Conservation (phyloP, 2,329 filamentous ascomycete species). For the Boeremia exigua region DNA sequence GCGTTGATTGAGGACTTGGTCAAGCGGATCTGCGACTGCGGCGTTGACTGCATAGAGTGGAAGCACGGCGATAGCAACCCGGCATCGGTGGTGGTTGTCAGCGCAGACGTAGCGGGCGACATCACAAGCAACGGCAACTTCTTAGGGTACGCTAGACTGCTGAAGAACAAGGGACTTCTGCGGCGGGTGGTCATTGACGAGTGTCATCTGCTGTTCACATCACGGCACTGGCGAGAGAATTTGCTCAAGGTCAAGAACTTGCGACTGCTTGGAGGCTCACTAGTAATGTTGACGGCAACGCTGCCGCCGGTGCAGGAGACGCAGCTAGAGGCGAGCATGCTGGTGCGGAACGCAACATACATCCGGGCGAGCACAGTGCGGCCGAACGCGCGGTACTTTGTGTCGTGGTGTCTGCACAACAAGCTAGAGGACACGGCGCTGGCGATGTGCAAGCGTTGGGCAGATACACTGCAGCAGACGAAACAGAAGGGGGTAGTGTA, state of each 20-base stretch:
- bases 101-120: no score
- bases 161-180: neutral
- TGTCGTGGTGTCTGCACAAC: slow-evolving; percentile 8
- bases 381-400: slow-evolving; percentile 7
- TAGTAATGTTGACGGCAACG: neutral
- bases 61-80: no score
- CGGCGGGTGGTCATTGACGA: neutral
- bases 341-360: neutral
- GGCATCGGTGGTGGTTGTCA: no score
- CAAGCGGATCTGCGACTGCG: no score
- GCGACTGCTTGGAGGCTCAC: neutral
- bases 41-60: no score
- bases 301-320: neutral
- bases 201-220: neutral
- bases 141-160: neutral
- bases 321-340: neutral
- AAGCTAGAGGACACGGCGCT: slow-evolving; percentile 6
- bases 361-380: neutral
- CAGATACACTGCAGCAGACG: neutral
- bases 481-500: slow-evolving; percentile 20
- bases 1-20: no score
- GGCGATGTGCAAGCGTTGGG: slow-evolving; percentile 1
- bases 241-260: neutral
- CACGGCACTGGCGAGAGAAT: neutral
- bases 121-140: neutral